A percentile compares a stretch with the other conserved stretches of the same genome.
phyloP scores from a whole-genome alignment of 352 stramenopile species.

The Phytophthora citricola region DNA sequence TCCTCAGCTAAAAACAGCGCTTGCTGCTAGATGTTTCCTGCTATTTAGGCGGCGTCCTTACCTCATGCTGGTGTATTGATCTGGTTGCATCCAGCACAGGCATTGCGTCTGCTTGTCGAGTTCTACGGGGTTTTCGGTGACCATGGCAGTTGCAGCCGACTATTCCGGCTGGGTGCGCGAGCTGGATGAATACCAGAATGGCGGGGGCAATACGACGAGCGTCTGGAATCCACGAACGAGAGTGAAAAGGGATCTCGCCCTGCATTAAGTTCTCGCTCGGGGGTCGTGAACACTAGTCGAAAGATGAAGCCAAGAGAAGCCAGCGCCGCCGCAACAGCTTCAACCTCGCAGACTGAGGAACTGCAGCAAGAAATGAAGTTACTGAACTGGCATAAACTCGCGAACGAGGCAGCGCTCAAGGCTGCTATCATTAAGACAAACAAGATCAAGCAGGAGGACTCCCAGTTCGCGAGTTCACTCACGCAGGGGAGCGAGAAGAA shows the following conservation, averaged over 20 bases:
- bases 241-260: constrained; percentile 15
- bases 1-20: constrained; percentile 31
- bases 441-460: constrained; percentile 83
- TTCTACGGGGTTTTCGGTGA: not conserved
- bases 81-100: constrained; percentile 8
- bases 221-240: constrained; percentile 27
- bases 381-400: constrained; percentile 95
- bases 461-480: constrained; percentile 51
- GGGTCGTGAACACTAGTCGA: constrained; percentile 24
- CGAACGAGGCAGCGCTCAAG: constrained; percentile 94
- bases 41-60: constrained; percentile 22
- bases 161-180: constrained; percentile 65
- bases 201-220: constrained; percentile 42
- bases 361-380: constrained; percentile 93
- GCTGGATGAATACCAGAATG: constrained; percentile 59
- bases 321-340: constrained; percentile 15
- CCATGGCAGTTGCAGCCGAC: constrained; percentile 44
- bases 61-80: constrained; percentile 13
- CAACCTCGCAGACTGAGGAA: constrained; percentile 77
- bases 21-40: not conserved
- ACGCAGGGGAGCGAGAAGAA: constrained; percentile 73
- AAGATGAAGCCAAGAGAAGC: constrained; percentile 32
- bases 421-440: constrained; percentile 91
- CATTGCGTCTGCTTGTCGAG: constrained; percentile 6
- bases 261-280: constrained; percentile 22